Evolutionary conservation across 192 early-diverging fungal species (phyloP).

Genomic region (Lobosporangium transversale): DNA sequence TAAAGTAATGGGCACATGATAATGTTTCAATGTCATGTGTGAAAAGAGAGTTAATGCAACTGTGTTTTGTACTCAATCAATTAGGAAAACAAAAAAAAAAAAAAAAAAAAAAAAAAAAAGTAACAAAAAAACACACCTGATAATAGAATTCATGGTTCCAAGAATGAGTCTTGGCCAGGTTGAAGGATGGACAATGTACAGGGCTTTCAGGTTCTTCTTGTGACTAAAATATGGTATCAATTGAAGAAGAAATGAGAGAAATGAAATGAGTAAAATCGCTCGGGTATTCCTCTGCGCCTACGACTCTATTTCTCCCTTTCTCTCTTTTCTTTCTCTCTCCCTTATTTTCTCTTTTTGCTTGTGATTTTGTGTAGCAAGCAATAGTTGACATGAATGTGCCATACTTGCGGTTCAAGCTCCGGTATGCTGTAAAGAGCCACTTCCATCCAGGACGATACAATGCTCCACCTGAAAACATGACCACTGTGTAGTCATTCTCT

Average conservation of each 20-base stretch:
- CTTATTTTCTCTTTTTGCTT: too few species aligned
- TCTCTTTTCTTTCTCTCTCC: too few species aligned
- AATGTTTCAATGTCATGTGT: background rate
- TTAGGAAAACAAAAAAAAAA: too few species aligned
- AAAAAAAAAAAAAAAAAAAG: too few species aligned
- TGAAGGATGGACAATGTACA: conserved; percentile 94
- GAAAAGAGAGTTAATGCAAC: too few species aligned
- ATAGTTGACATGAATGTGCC: background rate
- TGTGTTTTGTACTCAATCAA: too few species aligned
- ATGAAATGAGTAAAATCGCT: background rate
- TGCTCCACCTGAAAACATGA: conserved; percentile 84
- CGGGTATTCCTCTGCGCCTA: background rate
- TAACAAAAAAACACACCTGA: conserved; percentile 80
- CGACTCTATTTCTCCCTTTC: too few species aligned
- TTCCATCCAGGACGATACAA: conserved; percentile 81
- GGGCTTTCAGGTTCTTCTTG: conserved; percentile 94
- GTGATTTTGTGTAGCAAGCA: too few species aligned
- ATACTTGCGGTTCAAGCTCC: conserved; percentile 80
- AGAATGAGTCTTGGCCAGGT: conserved; percentile 84
- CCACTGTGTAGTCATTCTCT: conserved; percentile 90
- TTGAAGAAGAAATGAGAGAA: background rate
- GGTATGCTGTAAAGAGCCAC: conserved; percentile 90
- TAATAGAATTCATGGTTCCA: conserved; percentile 84
- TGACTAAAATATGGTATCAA: conserved; percentile 52
- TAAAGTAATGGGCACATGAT: too few species aligned